A percentile compares a stretch with the other conserved stretches of the same genome.
Conservation (phyloP, 2,329 filamentous ascomycete genomes). For the Bipolaris gigantea region DNA sequence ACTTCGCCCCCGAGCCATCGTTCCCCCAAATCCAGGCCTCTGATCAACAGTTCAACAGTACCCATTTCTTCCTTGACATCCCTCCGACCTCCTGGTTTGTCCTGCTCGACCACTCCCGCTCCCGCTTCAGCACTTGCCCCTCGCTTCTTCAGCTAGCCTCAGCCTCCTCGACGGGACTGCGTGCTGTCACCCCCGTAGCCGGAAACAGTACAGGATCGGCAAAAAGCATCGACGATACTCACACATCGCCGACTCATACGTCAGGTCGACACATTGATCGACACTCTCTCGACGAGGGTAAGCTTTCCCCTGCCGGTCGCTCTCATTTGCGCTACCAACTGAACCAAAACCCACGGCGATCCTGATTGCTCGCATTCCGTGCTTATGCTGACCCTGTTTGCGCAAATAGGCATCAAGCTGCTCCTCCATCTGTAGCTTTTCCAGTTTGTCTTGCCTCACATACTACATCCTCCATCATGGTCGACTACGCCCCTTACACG, state of each 20-base stretch:
- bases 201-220: constrained; percentile 32
- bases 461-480: constrained; percentile 33
- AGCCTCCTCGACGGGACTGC: constrained; percentile 22
- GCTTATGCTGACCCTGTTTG: constrained; percentile 35
- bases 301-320: constrained; percentile 36
- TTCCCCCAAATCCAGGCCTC: constrained; percentile 35
- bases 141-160: constrained; percentile 36
- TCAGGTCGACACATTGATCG: constrained; percentile 30
- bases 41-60: constrained; percentile 41
- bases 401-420: constrained; percentile 21
- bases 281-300: constrained; percentile 34
- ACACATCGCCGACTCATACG: constrained; percentile 35
- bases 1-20: constrained; percentile 40
- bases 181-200: constrained; percentile 28
- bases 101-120: constrained; percentile 11
- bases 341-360: constrained; percentile 19
- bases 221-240: constrained; percentile 19
- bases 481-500: constrained; percentile 40
- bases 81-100: constrained; percentile 13
- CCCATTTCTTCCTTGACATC: constrained; percentile 25
- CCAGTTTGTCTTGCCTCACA: constrained; percentile 7
- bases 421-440: constrained; percentile 18
- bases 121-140: constrained; percentile 24
- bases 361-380: constrained; percentile 16
- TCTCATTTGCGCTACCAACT: constrained; percentile 29